Evolutionary conservation across 768 basidiomycete genomes (phyloP).

Genomic region (Suillus luteus): DNA sequence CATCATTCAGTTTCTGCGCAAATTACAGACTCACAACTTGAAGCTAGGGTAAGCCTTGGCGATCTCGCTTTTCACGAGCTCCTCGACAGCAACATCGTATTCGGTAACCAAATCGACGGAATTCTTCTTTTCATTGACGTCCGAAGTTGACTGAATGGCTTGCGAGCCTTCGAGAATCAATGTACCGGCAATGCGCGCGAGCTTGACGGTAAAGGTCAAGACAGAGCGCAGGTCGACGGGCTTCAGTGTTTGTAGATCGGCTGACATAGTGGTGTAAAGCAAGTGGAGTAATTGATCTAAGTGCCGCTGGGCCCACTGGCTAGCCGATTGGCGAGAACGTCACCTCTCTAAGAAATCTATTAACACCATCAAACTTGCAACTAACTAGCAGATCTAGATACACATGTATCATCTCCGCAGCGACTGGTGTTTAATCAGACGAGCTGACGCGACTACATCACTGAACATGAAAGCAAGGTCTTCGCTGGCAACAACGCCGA

Average conservation of each 20-base stretch:
- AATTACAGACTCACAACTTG: constrained; percentile 65
- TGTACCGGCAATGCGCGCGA: constrained; percentile 74
- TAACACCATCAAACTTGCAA: background rate
- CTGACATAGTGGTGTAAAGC: constrained; percentile 29
- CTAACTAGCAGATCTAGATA: background rate
- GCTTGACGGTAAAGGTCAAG: constrained; percentile 64
- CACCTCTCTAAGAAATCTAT: background rate
- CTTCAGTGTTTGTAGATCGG: constrained; percentile 29
- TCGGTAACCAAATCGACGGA: constrained; percentile 94
- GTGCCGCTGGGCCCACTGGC: background rate
- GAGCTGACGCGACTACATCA: background rate
- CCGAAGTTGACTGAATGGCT: constrained; percentile 62
- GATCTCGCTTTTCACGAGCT: constrained; percentile 74
- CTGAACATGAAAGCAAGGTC: background rate
- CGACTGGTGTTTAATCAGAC: background rate
- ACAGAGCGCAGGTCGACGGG: constrained; percentile 56
- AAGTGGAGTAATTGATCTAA: background rate
- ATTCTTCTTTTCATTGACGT: constrained; percentile 86
- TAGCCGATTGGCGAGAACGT: background rate
- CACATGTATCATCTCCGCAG: background rate
- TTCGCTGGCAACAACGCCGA: background rate
- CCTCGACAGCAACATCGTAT: constrained; percentile 90
- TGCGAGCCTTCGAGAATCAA: constrained; percentile 77
- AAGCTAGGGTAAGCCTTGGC: constrained; percentile 68
- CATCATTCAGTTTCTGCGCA: background rate